Percentiles rank a stretch among this genome's conserved stretches.
These are phyloP conservation scores for Vicia sativa DNA, from an alignment of 306 rosid species.

Conservation along the genomic window DNA sequence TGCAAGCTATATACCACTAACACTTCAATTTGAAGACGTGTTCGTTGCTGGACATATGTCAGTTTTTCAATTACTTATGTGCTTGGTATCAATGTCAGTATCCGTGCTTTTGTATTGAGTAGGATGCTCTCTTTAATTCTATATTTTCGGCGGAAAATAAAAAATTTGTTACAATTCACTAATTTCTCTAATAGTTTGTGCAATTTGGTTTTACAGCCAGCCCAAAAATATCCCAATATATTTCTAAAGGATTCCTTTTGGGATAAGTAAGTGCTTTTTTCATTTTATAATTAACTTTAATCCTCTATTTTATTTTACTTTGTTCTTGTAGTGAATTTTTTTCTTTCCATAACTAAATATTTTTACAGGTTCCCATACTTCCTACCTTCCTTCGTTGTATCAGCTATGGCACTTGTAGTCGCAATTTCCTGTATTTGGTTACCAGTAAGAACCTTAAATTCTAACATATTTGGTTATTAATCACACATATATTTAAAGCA, in stretches of 20 bases:
- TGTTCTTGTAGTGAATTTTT: slow-evolving; percentile 15
- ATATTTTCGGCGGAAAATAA: no score
- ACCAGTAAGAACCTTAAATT: slow-evolving; percentile 40
- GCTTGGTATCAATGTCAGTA: no score
- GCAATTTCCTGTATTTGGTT: slow-evolving; percentile 51
- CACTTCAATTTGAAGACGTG: no score
- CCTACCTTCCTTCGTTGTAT: slow-evolving; percentile 46
- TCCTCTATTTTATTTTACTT: background rate
- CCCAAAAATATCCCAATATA: slow-evolving; percentile 65
- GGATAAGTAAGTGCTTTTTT: slow-evolving; percentile 60
- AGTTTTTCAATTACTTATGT: no score
- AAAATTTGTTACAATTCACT: background rate
- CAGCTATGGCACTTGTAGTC: slow-evolving; percentile 41
- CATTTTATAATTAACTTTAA: background rate
- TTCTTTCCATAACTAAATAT: slow-evolving; percentile 18
- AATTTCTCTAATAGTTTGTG: background rate
- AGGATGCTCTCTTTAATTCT: no score
- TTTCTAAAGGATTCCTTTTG: slow-evolving; percentile 66
- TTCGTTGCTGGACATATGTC: no score
- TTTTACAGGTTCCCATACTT: slow-evolving; percentile 49
- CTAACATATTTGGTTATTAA: background rate
- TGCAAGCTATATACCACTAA: background rate
- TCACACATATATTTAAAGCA: no score
- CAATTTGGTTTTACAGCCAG: slow-evolving; percentile 62
- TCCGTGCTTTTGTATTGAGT: no score